Evolutionary conservation across 2,329 filamentous ascomycete species (phyloP).

Genomic region (Capronia epimyces): DNA sequence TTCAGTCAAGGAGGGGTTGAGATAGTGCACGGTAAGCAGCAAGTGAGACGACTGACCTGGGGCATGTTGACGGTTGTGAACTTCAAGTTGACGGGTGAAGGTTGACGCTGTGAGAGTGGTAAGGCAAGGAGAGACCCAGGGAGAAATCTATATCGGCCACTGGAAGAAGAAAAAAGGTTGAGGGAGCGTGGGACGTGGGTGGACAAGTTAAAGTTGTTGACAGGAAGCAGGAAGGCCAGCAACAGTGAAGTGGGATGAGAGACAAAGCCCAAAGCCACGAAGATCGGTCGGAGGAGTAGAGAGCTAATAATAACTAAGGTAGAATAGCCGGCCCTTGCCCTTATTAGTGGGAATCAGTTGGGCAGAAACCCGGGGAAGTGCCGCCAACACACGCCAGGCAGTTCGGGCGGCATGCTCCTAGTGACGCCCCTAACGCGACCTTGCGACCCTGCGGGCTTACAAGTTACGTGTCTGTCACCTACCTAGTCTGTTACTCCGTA

Average conservation of each 20-base stretch:
- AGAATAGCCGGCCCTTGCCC: too few relatives aligned
- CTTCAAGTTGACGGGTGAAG: too few relatives aligned
- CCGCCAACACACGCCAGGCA: background rate
- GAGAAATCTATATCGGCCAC: slow-evolving; percentile 6
- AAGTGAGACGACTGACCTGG: slow-evolving; percentile 11
- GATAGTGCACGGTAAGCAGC: background rate
- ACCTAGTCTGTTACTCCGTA: too few relatives aligned
- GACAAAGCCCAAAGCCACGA: background rate
- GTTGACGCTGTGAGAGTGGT: background rate
- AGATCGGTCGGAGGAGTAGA: slow-evolving; percentile 4
- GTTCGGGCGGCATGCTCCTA: slow-evolving; percentile 3
- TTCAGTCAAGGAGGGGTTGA: background rate
- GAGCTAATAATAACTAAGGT: background rate
- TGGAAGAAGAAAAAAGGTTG: background rate
- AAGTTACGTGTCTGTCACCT: too few relatives aligned
- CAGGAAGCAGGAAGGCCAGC: background rate
- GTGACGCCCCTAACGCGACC: background rate
- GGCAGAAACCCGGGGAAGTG: background rate
- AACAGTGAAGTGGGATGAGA: too few relatives aligned
- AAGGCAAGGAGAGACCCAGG: background rate
- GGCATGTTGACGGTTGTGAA: slow-evolving; percentile 18
- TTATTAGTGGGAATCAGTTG: too few relatives aligned
- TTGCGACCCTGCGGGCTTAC: too few relatives aligned
- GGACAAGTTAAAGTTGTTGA: background rate
- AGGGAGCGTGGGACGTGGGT: too few relatives aligned